Evolutionary conservation across 352 stramenopile genomes (phyloP).

Genomic region (Halophytophthora polymorphica): DNA sequence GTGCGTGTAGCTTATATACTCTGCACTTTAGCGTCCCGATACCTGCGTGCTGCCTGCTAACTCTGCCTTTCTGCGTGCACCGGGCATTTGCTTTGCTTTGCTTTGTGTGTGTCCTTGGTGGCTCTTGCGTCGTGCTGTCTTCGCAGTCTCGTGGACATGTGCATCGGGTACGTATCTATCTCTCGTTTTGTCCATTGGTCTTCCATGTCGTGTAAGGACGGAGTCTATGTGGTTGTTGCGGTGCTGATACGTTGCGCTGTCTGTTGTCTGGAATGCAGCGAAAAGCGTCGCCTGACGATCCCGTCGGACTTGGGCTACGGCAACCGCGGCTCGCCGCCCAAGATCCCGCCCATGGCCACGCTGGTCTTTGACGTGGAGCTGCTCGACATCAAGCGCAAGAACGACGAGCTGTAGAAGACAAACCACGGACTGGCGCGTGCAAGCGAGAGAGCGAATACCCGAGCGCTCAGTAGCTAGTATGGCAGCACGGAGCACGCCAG

Average conservation of each 20-base stretch:
- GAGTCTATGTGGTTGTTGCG: conserved; percentile 1
- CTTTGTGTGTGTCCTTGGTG: conserved; percentile 9
- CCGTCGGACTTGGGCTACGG: conserved; percentile 93
- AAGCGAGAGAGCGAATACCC: no score
- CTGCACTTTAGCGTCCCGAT: neutral
- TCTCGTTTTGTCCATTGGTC: neutral
- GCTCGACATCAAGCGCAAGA: conserved; percentile 89
- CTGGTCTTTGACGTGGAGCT: conserved; percentile 98
- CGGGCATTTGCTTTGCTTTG: conserved; percentile 2
- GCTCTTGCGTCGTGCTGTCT: conserved; percentile 3
- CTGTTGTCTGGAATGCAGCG: conserved; percentile 30
- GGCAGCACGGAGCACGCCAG: no score
- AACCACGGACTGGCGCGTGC: neutral
- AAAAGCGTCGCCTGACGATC: conserved; percentile 87
- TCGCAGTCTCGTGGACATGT: conserved; percentile 81
- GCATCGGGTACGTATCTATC: conserved; percentile 58
- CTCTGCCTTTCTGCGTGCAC: neutral
- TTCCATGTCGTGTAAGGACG: neutral
- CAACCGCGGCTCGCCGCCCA: conserved; percentile 86
- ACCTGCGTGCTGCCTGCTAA: no score
- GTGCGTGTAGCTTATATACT: conserved; percentile 29
- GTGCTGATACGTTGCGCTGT: neutral
- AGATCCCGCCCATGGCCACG: conserved; percentile 92
- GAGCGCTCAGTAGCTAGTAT: no score
- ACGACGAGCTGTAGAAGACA: conserved; percentile 45